Base-by-base conservation (phyloP, 2,329 filamentous ascomycete species). In the Ramichloridium luteum region DNA sequence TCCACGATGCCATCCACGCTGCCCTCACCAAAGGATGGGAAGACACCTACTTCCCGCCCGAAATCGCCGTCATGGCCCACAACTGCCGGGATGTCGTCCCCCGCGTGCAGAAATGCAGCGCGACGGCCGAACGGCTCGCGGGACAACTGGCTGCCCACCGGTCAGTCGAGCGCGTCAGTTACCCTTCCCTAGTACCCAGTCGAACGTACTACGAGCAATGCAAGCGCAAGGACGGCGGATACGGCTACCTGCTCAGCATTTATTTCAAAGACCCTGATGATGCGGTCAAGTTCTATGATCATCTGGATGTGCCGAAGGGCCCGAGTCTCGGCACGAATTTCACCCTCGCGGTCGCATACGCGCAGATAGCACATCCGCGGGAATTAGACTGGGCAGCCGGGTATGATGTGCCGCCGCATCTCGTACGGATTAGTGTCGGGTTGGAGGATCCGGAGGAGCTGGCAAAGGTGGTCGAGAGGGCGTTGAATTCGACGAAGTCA, bases 241-340 rank as follows among this genome's bases (percentile, higher is more conserved):
- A 23, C 20, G n/a, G 20, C 20, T 8, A 23, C n/a, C 20, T 23
- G 20, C 20, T 23, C 20, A 23, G 20, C 20, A 23, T 23, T 23
- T 8, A 8, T n/a, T 23, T 23, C 20, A 8, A n/a, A 23, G n/a
- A 23, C 8, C 20, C 8, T n/a, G n/a, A n/a, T n/a, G 8, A 8
- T n/a, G 20, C 20, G 20, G n/a, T 23, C 20, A 23, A 23, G 20
- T 23, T 23, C 20, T 23, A 23, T 23, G 20, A 23, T n/a, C 20
- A 23, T 23, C 20, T 23, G 20, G 8, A 23, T n/a, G 20, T 23
- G 8, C 20, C 20, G 8, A 23, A 23, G n/a, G 20, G 20, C n/a
- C 20, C 20, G 8, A 23, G 20, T n/a, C n/a, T 23, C 20, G 20
- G 20, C n/a, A n/a, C 20, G 20, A 23, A 23, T 23, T 23, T 23